These are phyloP conservation scores for Citrus sinensis DNA, from an alignment of 345 rosid genomes.

Conservation along the genomic window DNA sequence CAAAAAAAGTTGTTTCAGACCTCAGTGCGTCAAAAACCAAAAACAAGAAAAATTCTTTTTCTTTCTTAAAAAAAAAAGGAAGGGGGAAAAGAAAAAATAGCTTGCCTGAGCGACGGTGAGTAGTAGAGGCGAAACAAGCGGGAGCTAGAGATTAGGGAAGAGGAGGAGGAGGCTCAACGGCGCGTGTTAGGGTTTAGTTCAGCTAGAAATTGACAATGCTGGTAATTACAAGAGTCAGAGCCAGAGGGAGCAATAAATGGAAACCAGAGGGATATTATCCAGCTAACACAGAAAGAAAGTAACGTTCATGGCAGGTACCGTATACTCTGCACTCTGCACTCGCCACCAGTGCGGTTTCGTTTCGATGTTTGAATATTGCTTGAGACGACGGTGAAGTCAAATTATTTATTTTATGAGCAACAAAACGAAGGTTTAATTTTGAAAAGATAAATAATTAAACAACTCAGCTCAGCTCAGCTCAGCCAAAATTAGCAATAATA, in stretches of 20 bases:
- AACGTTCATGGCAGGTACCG: slow-evolving; percentile 27
- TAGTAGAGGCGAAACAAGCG: not conserved
- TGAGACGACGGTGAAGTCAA: not conserved
- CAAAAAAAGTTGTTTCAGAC: not conserved
- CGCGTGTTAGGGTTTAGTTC: slow-evolving; percentile 25
- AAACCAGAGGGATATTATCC: slow-evolving; percentile 19
- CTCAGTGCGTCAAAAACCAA: not conserved
- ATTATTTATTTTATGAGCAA: not conserved
- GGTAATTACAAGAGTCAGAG: slow-evolving; percentile 16
- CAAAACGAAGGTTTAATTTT: not conserved
- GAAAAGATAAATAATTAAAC: not conserved
- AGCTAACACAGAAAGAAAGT: slow-evolving; percentile 25
- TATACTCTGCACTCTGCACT: too few species aligned
- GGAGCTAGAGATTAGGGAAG: not conserved
- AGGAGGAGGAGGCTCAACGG: slow-evolving; percentile 5
- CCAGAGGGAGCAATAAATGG: slow-evolving; percentile 9
- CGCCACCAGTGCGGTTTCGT: slow-evolving; percentile 5
- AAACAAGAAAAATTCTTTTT: not conserved
- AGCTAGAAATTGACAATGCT: slow-evolving; percentile 21
- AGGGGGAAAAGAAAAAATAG: not conserved
- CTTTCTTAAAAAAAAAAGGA: not conserved
- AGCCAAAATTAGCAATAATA: too few species aligned
- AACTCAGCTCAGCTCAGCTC: not conserved
- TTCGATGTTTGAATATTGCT: too few species aligned
- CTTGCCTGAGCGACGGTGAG: slow-evolving; percentile 17